Base-by-base conservation (phyloP, 345 rosid species). In the Conringia planisiliqua region DNA sequence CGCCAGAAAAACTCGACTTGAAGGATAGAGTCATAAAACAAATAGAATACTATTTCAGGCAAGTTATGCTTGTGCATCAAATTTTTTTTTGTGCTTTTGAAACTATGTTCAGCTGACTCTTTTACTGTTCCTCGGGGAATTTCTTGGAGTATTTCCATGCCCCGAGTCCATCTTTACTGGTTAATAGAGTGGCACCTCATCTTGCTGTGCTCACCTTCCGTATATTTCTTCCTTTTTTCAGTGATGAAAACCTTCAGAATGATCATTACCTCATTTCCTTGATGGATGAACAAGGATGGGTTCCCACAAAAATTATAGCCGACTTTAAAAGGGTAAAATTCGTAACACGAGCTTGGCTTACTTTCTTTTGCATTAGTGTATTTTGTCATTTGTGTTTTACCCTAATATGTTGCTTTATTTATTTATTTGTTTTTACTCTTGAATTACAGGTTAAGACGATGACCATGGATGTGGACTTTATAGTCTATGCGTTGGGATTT, bases 251-350 rank as follows among this genome's bases (percentile, higher is more conserved):
- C 86, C 86, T 92, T 82, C 81, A 75, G 81, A 78, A 64, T 27
- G 99, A 96, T 51, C 78, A 70, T 64, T 92, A 82, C 73, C 82
- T 96, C 60, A 84, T 82, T 44, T 83, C 92, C 71, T 82, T 88
- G 84, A 90, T 96, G 99, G 99, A 96, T 81, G 82, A 85, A 70
- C 85, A 89, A 71, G 99, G 99, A 70, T 89, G 97, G 97, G 99
- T 89, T 82, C 85, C 91, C 17, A 79, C 84, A 22, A 76, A 86
- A 35, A 70, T 40, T n/a, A 81, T 96, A 78, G 96, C 98, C 0
- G 89, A 85, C 75, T 96, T 96, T 68, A 92, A 90, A 72, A 87
- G 98, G 93, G 99, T 95, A 85, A 62, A 75, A 1, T 13, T 62
- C 33, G 12, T 68, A 42, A 26, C 51, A 62, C 10, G 16, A 67